Base-by-base conservation (phyloP, 139 green algal genomes). In the Haematococcus sp. region DNA sequence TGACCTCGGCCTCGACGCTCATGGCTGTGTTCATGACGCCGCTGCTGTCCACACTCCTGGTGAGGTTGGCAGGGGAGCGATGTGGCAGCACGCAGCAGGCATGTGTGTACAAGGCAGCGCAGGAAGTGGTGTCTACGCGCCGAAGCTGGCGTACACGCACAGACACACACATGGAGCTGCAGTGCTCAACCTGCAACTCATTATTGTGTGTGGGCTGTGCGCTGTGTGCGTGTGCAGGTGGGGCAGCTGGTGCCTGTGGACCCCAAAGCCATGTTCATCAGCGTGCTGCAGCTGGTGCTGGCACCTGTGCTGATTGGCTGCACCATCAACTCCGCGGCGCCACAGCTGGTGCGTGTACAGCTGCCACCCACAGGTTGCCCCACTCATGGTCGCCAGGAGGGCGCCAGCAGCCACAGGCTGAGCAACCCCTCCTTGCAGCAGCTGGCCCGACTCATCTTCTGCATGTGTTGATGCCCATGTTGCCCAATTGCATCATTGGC, bases 271-370 rank as follows among this genome's bases (percentile, higher is more conserved):
- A 89, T 89, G 84, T 86, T 89, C 64, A 2, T 89, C 40, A 83
- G 71, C 4, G 76, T 84, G 40, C 63, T 89, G 43, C 80, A 89
- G 79, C 76, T 89, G 74, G 84, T 89, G 74, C 71, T 89, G 40
- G 81, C 74, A 23, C 84, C 84, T 9, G 84, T 89, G 28, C 76
- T 89, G 23, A 54, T 86, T 3, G 84, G 84, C n/a, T 61, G 74
- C 13, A 76, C 75, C 0, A 19, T 81, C 51, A 89, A 89, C 75
- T 72, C 51, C 1, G 2, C 63, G 4, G 28, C 19, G 27, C 67
- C 67, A 19, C 5, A 16, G 7, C 4, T 63, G 4, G 67, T 73
- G 64, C 52, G 63, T 69, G 59, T 43, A 22, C 16, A 23, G 46
- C 15, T 55, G 46, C 46, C 46, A 55, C 13, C 16, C 15, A 16